Evolutionary conservation across 306 rosid genomes (phyloP).

Genomic region (Acacia melanoxylon): DNA sequence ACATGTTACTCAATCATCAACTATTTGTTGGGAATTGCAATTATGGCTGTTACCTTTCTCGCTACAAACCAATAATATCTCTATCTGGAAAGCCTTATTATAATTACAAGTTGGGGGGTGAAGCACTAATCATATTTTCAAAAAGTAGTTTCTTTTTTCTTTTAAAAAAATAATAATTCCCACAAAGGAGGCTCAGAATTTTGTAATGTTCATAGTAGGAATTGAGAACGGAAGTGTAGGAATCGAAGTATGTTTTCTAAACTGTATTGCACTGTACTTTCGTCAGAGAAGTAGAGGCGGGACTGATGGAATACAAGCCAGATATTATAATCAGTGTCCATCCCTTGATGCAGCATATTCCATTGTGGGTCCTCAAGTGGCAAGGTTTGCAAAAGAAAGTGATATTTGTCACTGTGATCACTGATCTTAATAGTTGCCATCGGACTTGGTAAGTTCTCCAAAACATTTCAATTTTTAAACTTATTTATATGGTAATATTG

Average conservation of each 20-base stretch:
- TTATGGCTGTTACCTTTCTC: slow-evolving; percentile 13
- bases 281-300: slow-evolving; percentile 92
- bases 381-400: slow-evolving; percentile 94
- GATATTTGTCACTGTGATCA: slow-evolving; percentile 83
- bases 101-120: background rate
- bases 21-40: slow-evolving; percentile 17
- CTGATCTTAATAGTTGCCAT: slow-evolving; percentile 90
- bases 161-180: background rate
- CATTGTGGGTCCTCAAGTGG: slow-evolving; percentile 95
- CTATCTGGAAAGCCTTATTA: slow-evolving; percentile 11
- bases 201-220: background rate
- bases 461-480: background rate
- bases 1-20: slow-evolving; percentile 25
- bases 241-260: slow-evolving; percentile 18
- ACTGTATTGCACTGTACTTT: slow-evolving; percentile 20
- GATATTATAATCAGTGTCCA: slow-evolving; percentile 96
- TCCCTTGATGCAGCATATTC: slow-evolving; percentile 98
- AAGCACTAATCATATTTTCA: background rate
- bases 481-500: slow-evolving; percentile 2
- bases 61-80: slow-evolving; percentile 2
- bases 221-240: background rate
- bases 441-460: slow-evolving; percentile 72
- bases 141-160: background rate
- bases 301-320: slow-evolving; percentile 91
- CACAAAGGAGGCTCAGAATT: background rate